These are phyloP conservation scores for Trichoderma atrobrunneum DNA, from an alignment of 2,329 filamentous ascomycete species.

Conservation along the genomic window DNA sequence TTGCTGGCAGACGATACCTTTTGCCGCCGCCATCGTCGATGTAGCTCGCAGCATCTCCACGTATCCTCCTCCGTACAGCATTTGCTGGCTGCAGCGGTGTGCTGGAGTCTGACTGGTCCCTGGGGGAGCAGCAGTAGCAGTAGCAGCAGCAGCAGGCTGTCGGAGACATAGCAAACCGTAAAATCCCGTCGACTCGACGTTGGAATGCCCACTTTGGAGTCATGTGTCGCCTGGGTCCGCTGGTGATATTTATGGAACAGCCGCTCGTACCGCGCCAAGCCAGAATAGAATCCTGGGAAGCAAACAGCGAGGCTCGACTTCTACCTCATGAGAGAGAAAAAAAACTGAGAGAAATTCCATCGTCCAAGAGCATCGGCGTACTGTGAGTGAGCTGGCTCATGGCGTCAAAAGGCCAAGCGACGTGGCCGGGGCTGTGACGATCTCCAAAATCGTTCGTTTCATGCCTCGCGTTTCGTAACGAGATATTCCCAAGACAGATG, in stretches of 20 bases:
- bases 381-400: not conserved
- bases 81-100: constrained; percentile 13
- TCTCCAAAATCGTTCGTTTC: not conserved
- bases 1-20: not conserved
- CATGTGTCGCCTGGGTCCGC: constrained; percentile 21
- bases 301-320: not conserved
- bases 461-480: not conserved
- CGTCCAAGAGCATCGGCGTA: too few relatives aligned
- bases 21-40: not conserved
- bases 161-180: constrained; percentile 12
- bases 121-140: not conserved
- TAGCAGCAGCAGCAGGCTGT: not conserved
- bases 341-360: not conserved
- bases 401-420: not conserved
- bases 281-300: not conserved
- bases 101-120: not conserved
- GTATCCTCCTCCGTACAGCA: not conserved
- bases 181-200: constrained; percentile 12
- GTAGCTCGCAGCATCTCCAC: not conserved
- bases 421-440: not conserved
- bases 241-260: constrained; percentile 33
- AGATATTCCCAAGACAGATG: not conserved
- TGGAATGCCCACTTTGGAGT: constrained; percentile 19
- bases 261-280: constrained; percentile 33
- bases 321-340: not conserved